A percentile compares a stretch with the other conserved stretches of the same genome.
Evolutionary conservation across 78 protist genomes (phyloP).

Genomic region (Isochrysis galbana): DNA sequence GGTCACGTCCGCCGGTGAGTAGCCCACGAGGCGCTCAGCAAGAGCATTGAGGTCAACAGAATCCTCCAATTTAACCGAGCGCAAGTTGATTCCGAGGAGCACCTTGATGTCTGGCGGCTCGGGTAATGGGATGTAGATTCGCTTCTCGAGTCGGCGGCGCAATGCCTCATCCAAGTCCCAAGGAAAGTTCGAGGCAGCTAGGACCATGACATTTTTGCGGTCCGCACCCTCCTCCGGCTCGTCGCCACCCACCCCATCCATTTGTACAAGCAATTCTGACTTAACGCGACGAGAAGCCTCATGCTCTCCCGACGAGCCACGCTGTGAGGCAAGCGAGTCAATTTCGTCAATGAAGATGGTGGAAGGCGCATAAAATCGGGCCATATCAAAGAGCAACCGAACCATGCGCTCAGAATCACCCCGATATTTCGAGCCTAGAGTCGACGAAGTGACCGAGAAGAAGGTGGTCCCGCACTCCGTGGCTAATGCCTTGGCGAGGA

Average conservation of each 20-base stretch:
- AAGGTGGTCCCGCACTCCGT: constrained; percentile 84
- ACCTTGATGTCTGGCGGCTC: background rate
- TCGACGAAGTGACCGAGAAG: constrained; percentile 69
- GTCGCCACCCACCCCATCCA: constrained; percentile 70
- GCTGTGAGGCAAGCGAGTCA: constrained; percentile 42
- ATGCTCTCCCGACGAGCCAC: constrained; percentile 32
- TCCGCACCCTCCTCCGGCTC: background rate
- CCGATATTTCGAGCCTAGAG: constrained; percentile 77
- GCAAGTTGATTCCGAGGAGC: constrained; percentile 57
- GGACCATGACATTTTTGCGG: constrained; percentile 60
- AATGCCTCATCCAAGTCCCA: constrained; percentile 83
- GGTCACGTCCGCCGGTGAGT: constrained; percentile 73
- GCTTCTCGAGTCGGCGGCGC: constrained; percentile 70
- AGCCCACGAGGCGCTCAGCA: constrained; percentile 53
- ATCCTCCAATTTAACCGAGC: constrained; percentile 17
- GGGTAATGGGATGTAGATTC: constrained; percentile 52
- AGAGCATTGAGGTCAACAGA: constrained; percentile 28
- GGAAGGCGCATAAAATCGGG: constrained; percentile 79
- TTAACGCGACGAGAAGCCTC: constrained; percentile 51
- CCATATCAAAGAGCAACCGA: constrained; percentile 52
- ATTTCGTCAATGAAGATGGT: constrained; percentile 87
- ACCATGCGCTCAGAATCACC: constrained; percentile 82
- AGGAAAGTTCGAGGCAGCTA: constrained; percentile 85
- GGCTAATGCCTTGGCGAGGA: constrained; percentile 92
- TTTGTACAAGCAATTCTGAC: constrained; percentile 75